Evolutionary conservation across 352 stramenopile genomes (phyloP).

Genomic region (Phytophthora megakarya): DNA sequence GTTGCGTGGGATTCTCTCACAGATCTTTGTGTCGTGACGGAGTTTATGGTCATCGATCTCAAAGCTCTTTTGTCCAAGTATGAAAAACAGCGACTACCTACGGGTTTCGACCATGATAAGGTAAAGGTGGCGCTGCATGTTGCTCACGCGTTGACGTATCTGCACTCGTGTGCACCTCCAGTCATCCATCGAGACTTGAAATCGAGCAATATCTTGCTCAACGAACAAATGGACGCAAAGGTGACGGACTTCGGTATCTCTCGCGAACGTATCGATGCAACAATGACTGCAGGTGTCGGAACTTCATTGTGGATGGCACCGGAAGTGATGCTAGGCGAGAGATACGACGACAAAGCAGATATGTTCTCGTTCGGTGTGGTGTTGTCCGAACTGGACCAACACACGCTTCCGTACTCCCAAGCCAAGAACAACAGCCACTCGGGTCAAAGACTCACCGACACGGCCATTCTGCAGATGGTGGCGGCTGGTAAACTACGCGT

Average conservation of each 20-base stretch:
- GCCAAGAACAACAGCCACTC: slow-evolving; percentile 23
- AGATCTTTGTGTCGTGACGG: slow-evolving; percentile 44
- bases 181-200: slow-evolving; percentile 34
- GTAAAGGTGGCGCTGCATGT: slow-evolving; percentile 33
- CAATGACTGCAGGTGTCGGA: slow-evolving; percentile 36
- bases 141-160: slow-evolving; percentile 38
- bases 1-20: slow-evolving; percentile 51
- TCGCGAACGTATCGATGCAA: slow-evolving; percentile 29
- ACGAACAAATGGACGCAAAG: slow-evolving; percentile 29
- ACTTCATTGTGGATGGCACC: too few relatives aligned
- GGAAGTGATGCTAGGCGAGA: slow-evolving; percentile 37
- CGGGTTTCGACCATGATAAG: slow-evolving; percentile 36
- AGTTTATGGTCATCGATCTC: slow-evolving; percentile 52
- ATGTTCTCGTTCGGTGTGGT: slow-evolving; percentile 48
- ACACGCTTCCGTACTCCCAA: slow-evolving; percentile 31
- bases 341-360: slow-evolving; percentile 45
- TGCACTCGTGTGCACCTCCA: slow-evolving; percentile 36
- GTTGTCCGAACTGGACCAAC: slow-evolving; percentile 38
- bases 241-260: slow-evolving; percentile 39
- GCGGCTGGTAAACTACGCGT: slow-evolving; percentile 39
- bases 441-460: slow-evolving; percentile 28
- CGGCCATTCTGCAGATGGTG: slow-evolving; percentile 49
- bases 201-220: slow-evolving; percentile 35
- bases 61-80: slow-evolving; percentile 35
- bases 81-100: slow-evolving; percentile 25